Evolutionary conservation across 2,329 filamentous ascomycete species (phyloP), one percentile per base, ranked within the genome.

Genomic region (Colletotrichum agaves): DNA sequence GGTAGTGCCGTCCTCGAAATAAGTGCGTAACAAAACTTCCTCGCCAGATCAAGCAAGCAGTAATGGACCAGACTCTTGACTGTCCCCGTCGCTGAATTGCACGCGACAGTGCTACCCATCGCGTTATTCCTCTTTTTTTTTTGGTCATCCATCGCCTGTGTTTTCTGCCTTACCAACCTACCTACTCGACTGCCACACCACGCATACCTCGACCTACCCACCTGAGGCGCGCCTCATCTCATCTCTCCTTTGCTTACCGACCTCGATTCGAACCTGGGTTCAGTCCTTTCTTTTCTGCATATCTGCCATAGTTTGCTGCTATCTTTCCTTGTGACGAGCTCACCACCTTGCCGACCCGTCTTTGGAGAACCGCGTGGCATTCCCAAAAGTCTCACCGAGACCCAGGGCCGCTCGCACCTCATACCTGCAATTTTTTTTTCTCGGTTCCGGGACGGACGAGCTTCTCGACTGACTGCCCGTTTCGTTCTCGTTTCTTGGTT

Each of bases 221-320:
- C 35, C 35, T 37, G 35, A 12, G 13, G 11, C 43, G 17, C 41
- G 37, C 56, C 56, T 49, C 56, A 59, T 47, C 43, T 59, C 56
- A 58, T 46, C 55, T 58, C 55, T 37, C 44, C 43, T 39, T 27
- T 59, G 43, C 56, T 59, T n/a, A 59, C 43, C 56, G 27, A 39
- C 33, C 56, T 33, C 56, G 47, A 21, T 43, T 33, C 56, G 47
- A 21, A 21, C 15, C 17, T 27, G 13, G 17, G 41, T 8, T 59
- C 43, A 23, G 31, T 49, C 56, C 12, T 23, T 49, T 49, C 56
- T 59, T 59, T 23, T 47, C 19, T 19, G 19, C 27, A 2, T 10
- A 19, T 59, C 19, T 8, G 39, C 17, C 7, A 44, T 35, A 33
- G 17, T 31, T 59, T 27, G 31, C 41, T 23, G 15, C 12, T 37